phyloP scores from a whole-genome alignment of 1,284 basidiomycete species.

The Cutaneotrichosporon cutaneum region DNA sequence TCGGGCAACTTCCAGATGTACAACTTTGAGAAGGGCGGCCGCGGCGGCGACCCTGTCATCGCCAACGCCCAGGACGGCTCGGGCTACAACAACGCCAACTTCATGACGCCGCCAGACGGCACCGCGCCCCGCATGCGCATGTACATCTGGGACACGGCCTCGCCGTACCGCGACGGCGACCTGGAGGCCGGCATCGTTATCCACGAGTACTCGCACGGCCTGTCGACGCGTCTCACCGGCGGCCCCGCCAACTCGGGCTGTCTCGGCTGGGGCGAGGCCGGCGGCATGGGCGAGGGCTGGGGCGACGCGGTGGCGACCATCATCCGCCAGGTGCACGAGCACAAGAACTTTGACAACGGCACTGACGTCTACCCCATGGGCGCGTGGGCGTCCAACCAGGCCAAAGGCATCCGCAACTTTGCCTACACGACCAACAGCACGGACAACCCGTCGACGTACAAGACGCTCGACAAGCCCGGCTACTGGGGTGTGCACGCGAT shows the following conservation, averaged over 20 bases:
- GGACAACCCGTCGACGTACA: slow-evolving; percentile 87
- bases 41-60: slow-evolving; percentile 84
- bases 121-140: slow-evolving; percentile 88
- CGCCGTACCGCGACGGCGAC: slow-evolving; percentile 89
- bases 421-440: slow-evolving; percentile 73
- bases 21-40: slow-evolving; percentile 88
- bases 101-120: slow-evolving; percentile 58
- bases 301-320: slow-evolving; percentile 78
- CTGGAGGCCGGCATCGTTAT: slow-evolving; percentile 92
- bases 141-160: slow-evolving; percentile 91
- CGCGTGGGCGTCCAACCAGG: slow-evolving; percentile 83
- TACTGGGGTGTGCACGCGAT: slow-evolving; percentile 65
- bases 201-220: slow-evolving; percentile 81
- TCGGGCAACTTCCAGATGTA: slow-evolving; percentile 96
- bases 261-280: slow-evolving; percentile 91
- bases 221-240: slow-evolving; percentile 90
- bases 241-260: slow-evolving; percentile 90
- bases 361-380: slow-evolving; percentile 74
- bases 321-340: slow-evolving; percentile 70
- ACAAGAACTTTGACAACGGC: slow-evolving; percentile 56
- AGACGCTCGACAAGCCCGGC: slow-evolving; percentile 84
- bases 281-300: slow-evolving; percentile 86
- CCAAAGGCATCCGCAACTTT: slow-evolving; percentile 81
- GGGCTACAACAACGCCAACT: slow-evolving; percentile 71
- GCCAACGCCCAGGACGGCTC: slow-evolving; percentile 92